Base-by-base conservation (phyloP, 2,329 filamentous ascomycete species). In the Exophiala spinifera region DNA sequence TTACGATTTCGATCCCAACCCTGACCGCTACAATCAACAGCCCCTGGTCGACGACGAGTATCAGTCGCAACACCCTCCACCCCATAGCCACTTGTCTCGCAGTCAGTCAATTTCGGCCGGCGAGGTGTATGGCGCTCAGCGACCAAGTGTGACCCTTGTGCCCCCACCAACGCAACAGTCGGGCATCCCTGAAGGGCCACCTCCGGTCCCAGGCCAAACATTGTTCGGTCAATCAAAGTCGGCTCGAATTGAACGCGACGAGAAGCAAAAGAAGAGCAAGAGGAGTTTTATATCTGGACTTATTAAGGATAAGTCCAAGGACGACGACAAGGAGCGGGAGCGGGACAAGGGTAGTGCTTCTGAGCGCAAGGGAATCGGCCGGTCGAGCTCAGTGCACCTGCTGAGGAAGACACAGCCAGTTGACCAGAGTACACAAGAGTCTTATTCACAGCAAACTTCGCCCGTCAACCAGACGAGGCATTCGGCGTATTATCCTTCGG, bases 301-400 rank as follows among this genome's bases (percentile, higher is more conserved):
- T n/a, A 49, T 57, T 31, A 60, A 59, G 28, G 57, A 59, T 46
- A 62, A 59, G 48, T 47, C 51, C 33, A 56, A 55, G 42, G 59
- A 61, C 53, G 61, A 62, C 34, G 61, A 63, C 28, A 59, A 51
- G 34, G 51, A 53, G 20, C 52, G 53, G 15, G 60, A 62, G 20
- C 60, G 58, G 40, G 56, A 59, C n/a, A 61, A 57, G 49, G 51
- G 55, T 36, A 57, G 54, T 55, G 34, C 42, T 21, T 8, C 37
- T 11, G 55, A 50, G 36, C 53, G 53, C 34, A 64, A 54, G 39
- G 53, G 57, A 19, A 25, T 62, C n/a, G 57, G 57, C 17, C 56
- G 62, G 23, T 60, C 59, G 15, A 53, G 56, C 19, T 64, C 62
- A 15, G 55, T 62, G 33, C 60, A 62, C 53, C 57, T 64, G 7